phyloP scores from a whole-genome alignment of 371 early-diverging fungal genomes.

The Lichtheimia hyalospora region DNA sequence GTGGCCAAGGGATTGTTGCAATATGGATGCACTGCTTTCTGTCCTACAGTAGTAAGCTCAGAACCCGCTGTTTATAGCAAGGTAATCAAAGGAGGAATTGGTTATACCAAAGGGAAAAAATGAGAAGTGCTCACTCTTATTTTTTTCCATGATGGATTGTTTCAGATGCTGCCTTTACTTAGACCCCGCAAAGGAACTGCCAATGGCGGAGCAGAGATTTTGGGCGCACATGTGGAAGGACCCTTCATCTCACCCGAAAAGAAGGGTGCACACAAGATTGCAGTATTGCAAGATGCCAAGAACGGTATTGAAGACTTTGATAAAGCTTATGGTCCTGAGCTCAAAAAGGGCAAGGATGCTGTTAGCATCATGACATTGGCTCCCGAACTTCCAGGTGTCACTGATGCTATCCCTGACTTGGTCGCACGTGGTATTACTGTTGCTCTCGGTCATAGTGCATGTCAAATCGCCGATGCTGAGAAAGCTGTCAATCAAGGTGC shows the following conservation, averaged over 20 bases:
- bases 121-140: background rate
- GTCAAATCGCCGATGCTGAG: conserved; percentile 72
- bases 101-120: too few species aligned
- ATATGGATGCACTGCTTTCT: conserved; percentile 81
- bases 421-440: conserved; percentile 69
- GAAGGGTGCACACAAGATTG: conserved; percentile 79
- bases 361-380: conserved; percentile 79
- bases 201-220: conserved; percentile 73
- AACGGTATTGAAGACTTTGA: conserved; percentile 72
- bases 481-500: conserved; percentile 68
- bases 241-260: conserved; percentile 64
- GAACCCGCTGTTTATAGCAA: conserved; percentile 69
- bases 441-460: conserved; percentile 74
- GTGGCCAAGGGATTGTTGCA: conserved; percentile 77
- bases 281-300: conserved; percentile 63
- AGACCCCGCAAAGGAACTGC: conserved; percentile 70
- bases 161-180: conserved; percentile 64
- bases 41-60: conserved; percentile 86
- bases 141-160: background rate
- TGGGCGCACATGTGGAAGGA: conserved; percentile 86
- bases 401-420: conserved; percentile 69
- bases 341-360: conserved; percentile 47
- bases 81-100: conserved; percentile 40
- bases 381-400: conserved; percentile 79
- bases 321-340: conserved; percentile 67